Conservation (phyloP, 768 basidiomycete genomes). For the Termitomyces sp. region DNA sequence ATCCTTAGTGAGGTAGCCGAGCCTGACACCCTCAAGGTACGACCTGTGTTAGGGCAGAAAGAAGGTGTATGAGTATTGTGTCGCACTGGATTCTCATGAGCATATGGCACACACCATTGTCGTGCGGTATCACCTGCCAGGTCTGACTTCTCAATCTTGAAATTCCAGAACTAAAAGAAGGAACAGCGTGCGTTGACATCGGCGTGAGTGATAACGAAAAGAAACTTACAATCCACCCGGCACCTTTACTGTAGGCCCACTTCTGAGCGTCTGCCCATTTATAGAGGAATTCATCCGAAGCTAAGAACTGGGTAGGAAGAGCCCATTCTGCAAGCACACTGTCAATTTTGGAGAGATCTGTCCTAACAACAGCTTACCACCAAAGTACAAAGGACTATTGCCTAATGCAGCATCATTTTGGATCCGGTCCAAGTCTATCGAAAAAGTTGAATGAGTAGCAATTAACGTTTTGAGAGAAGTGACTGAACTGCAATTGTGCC, state of each 20-base stretch:
- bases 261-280: conserved; percentile 81
- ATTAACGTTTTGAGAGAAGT: not conserved
- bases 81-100: not conserved
- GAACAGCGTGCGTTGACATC: not conserved
- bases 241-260: conserved; percentile 52
- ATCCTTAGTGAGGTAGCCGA: conserved; percentile 62
- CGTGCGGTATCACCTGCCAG: conserved; percentile 49
- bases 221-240: conserved; percentile 63
- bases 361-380: conserved; percentile 22
- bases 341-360: not conserved
- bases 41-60: conserved; percentile 43
- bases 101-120: conserved; percentile 50
- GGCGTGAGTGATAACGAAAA: not conserved
- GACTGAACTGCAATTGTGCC: conserved; percentile 63
- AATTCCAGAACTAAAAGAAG: conserved; percentile 56
- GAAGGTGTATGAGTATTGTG: not conserved
- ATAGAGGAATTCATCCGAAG: conserved; percentile 55
- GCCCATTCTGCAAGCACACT: conserved; percentile 35
- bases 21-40: conserved; percentile 56
- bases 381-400: conserved; percentile 39
- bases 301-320: conserved; percentile 60
- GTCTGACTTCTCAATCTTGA: conserved; percentile 61
- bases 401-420: conserved; percentile 28
- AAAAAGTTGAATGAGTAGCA: not conserved
- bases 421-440: conserved; percentile 57